Base-by-base conservation (phyloP, 352 stramenopile genomes). In the Pythium sukuiense region DNA sequence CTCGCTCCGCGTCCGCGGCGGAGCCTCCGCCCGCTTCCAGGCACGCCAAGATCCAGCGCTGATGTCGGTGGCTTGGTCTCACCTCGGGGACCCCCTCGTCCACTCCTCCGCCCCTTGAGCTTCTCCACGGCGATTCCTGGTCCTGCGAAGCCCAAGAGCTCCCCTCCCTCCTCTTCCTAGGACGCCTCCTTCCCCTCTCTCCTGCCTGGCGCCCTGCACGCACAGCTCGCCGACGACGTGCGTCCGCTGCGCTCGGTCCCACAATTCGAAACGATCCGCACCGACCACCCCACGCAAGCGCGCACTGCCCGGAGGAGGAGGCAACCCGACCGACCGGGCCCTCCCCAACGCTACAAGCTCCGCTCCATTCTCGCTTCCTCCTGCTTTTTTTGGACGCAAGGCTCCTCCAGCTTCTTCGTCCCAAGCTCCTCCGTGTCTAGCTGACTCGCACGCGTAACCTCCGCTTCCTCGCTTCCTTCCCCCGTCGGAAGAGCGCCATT, bases 331-430 rank as follows among this genome's bases (percentile, higher is more conserved):
- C 53, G 43, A 27, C 46, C 55, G 50, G 55, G 32, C 55, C 61
- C 61, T 73, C 55, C 67, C 67, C 39, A 57, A 43, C n/a, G 46
- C 53, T 50, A 52, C 56, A 6, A 48, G 35, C 11, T 46, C 37
- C 24, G 41, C 35, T 41, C 35, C 35, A 41, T 41, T 33, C 18
- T 37, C 45, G 16, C 20, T 43, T 29, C 24, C 56, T 3, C 57
- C 35, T 43, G 37, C 58, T 59, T 66, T 66, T 66, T 66, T 66
- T 54, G 59, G 59, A 60, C 55, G n/a, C n/a, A n/a, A n/a, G n/a
- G n/a, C n/a, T n/a, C n/a, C n/a, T n/a, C n/a, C n/a, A n/a, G 30
- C 55, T 27, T 24, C 32, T 20, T 16, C 48, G 59, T 65, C 59
- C 59, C 59, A 65, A 64, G 45, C 59, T 35, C 16, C 30, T 43